Evolutionary conservation across 345 rosid species (phyloP).

Genomic region (Clarkia xantiana): DNA sequence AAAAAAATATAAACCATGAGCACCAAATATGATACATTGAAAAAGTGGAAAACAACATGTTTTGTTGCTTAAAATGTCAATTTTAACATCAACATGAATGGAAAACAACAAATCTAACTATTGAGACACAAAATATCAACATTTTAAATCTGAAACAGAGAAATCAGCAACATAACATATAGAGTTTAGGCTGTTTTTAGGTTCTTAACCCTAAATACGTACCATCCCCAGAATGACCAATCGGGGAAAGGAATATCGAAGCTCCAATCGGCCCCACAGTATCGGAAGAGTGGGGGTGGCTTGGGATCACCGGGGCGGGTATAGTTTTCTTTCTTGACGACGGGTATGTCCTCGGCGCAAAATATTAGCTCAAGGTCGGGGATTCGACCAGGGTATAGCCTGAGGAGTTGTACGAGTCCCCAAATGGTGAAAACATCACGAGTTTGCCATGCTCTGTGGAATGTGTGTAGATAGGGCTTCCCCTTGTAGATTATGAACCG

Average conservation of each 20-base stretch:
- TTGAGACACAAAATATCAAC: no score
- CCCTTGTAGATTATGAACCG: conserved; percentile 21
- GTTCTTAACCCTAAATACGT: no score
- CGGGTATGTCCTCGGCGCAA: conserved; percentile 21
- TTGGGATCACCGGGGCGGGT: conserved; percentile 3
- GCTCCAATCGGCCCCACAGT: conserved; percentile 17
- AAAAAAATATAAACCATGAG: no score
- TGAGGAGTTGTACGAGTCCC: conserved; percentile 26
- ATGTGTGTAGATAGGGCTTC: conserved; percentile 21
- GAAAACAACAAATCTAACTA: no score
- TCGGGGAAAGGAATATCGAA: conserved; percentile 49
- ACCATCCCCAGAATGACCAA: conserved; percentile 86
- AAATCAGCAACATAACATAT: no score
- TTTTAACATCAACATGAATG: no score
- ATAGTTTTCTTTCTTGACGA: conserved; percentile 12
- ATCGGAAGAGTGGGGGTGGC: conserved; percentile 35
- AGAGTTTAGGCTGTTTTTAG: no score
- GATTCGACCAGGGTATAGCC: conserved; percentile 21
- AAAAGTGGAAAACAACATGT: no score
- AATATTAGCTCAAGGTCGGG: conserved; percentile 28
- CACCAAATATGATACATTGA: no score
- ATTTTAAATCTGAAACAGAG: no score
- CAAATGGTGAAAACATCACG: conserved; percentile 24
- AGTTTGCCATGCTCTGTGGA: conserved; percentile 16
- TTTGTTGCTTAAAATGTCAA: no score